Conservation (phyloP, 305 asterid species). For the Fraxinus velutina region DNA sequence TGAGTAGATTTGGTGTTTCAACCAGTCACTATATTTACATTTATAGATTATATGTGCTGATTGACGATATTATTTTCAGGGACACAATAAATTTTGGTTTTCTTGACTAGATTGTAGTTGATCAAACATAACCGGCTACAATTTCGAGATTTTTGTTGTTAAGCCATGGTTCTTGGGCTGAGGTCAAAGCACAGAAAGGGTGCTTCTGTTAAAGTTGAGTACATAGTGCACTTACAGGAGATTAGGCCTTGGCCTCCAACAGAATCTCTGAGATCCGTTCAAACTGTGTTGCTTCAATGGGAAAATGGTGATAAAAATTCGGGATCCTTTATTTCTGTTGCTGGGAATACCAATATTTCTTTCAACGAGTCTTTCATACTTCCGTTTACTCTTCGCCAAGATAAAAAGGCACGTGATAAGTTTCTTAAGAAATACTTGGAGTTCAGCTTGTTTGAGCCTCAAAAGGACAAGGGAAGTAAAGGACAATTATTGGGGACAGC, state of each 20-base stretch:
- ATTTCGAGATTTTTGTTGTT: constrained; percentile 6
- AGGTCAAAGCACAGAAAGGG: constrained; percentile 61
- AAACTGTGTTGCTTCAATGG: constrained; percentile 76
- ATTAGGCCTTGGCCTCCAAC: constrained; percentile 96
- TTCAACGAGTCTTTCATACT: constrained; percentile 67
- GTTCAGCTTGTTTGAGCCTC: constrained; percentile 65
- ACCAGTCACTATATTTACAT: background rate
- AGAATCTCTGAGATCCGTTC: constrained; percentile 56
- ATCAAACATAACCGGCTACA: constrained; percentile 10
- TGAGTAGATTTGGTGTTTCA: background rate
- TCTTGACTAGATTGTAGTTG: constrained; percentile 19
- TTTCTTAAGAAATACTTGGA: constrained; percentile 64
- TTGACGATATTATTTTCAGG: constrained; percentile 14
- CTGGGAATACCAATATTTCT: constrained; percentile 57
- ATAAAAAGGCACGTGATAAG: constrained; percentile 44
- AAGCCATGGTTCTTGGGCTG: constrained; percentile 80
- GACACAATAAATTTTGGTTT: constrained; percentile 4
- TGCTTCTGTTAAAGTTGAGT: constrained; percentile 45
- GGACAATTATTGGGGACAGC: constrained; percentile 67
- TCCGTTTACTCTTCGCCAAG: constrained; percentile 43
- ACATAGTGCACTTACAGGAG: constrained; percentile 52
- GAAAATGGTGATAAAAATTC: constrained; percentile 55
- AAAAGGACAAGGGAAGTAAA: constrained; percentile 59
- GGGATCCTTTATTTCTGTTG: constrained; percentile 57
- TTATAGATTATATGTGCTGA: background rate